phyloP scores from a whole-genome alignment of 805 yeast species.

The Kuraishia hungarica region DNA sequence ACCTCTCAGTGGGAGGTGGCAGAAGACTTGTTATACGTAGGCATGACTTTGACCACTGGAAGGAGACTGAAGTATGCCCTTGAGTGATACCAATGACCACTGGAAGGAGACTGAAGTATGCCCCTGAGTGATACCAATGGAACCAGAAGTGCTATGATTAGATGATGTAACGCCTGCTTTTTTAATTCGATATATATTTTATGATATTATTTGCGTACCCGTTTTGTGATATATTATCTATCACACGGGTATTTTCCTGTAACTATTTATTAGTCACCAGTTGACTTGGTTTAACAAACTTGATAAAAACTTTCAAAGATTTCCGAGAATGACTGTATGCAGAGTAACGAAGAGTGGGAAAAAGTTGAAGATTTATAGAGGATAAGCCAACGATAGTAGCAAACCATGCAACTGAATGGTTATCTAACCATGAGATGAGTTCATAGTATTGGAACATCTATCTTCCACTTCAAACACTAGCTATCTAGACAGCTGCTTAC shows the following conservation, averaged over 20 bases:
- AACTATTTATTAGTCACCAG: neutral
- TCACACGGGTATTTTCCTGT: neutral
- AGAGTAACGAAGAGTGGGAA: no score
- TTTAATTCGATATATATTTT: neutral
- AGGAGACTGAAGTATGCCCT: constrained; percentile 74
- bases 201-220: neutral
- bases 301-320: no score
- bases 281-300: neutral
- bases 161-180: neutral
- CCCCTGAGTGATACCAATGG: constrained; percentile 32
- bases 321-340: no score
- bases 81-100: constrained; percentile 23
- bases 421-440: no score
- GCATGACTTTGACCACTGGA: constrained; percentile 57
- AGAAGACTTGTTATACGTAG: constrained; percentile 46
- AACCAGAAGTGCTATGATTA: neutral
- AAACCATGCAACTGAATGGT: no score
- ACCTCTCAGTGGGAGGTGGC: constrained; percentile 43
- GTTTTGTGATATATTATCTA: neutral
- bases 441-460: no score
- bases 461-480: no score
- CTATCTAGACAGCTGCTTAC: no score
- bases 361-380: no score
- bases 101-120: constrained; percentile 79
- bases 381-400: no score